Base-by-base conservation (phyloP, 345 rosid genomes). In the Angophora floribunda region DNA sequence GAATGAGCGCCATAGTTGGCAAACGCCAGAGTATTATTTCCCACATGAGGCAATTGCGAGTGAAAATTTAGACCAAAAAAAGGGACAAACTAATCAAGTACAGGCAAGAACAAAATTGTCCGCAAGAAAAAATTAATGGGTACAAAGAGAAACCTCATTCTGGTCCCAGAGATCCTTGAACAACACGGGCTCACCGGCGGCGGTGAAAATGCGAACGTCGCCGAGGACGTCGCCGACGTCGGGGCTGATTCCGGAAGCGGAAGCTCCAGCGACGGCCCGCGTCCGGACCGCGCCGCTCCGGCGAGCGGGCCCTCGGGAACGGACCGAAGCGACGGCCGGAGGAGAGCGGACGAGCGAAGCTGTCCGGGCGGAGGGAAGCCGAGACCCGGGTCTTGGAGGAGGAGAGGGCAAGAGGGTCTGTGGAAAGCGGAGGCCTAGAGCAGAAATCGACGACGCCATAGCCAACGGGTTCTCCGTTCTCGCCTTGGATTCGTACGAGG, bases 81-180 rank as follows among this genome's bases (percentile, higher is more conserved):
- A 85, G 17, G 36, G 44, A 51, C 86, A 15, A 85, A 30, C 2
- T 4, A 85, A 51, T 51, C 19, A 85, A 85, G 55, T 51, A 85
- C 59, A 86, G 47, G 53, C 17, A 19, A 86, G 45, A n/a, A 21
- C 7, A 85, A 85, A 63, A 16, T n/a, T 30, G 87, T 53, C 87
- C 24, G 19, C 67, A 36, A 16, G 63, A 32, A 53, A 55, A 51
- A 30, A 52, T 21, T 45, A 52, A 52, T 12, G 67, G 7, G 49
- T 75, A 41, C 84, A 75, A 75, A 57, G 21, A n/a, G 28, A 65
- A 67, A 96, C 99, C 94, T 94, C 96, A 11, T 91, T 95, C 88
- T 96, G 99, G 93, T 96, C 98, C 99, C 94, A 97, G 28, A 96
- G 96, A 85, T 95, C 96, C 90, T 92, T 96, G 89, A 97, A 91